These are phyloP conservation scores for Mucor plumbeus DNA, from an alignment of 371 early-diverging fungal species.

Conservation along the genomic window DNA sequence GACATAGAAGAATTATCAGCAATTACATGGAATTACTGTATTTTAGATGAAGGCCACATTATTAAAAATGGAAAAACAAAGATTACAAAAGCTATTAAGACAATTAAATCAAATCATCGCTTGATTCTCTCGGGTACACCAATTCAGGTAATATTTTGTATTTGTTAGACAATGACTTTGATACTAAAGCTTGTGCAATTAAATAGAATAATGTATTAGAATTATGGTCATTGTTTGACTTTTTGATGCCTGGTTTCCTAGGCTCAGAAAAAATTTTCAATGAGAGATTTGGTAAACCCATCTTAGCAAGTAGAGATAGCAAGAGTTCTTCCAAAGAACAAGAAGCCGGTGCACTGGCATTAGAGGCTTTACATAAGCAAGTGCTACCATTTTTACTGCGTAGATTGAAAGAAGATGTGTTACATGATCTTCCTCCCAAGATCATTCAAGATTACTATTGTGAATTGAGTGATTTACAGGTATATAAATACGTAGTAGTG, in stretches of 20 bases:
- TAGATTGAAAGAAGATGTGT: constrained; percentile 98
- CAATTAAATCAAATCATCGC: constrained; percentile 84
- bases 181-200: background rate
- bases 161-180: background rate
- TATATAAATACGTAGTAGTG: constrained; percentile 8
- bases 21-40: constrained; percentile 93
- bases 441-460: constrained; percentile 99
- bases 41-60: constrained; percentile 99
- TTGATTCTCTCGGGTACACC: constrained; percentile 99
- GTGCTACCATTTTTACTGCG: constrained; percentile 97
- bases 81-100: constrained; percentile 89
- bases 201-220: constrained; percentile 93
- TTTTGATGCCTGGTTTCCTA: constrained; percentile 97
- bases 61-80: constrained; percentile 97
- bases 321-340: constrained; percentile 85
- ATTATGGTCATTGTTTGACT: constrained; percentile 98
- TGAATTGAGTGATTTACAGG: constrained; percentile 88
- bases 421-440: constrained; percentile 99
- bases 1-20: constrained; percentile 85
- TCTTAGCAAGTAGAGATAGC: constrained; percentile 87
- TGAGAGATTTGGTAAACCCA: constrained; percentile 90
- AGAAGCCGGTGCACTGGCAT: constrained; percentile 83
- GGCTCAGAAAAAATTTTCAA: constrained; percentile 93
- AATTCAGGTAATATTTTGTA: constrained; percentile 69
- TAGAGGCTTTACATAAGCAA: constrained; percentile 95